Conservation (phyloP, 2,329 filamentous ascomycete genomes). For the Dactylellina haptotyla region DNA sequence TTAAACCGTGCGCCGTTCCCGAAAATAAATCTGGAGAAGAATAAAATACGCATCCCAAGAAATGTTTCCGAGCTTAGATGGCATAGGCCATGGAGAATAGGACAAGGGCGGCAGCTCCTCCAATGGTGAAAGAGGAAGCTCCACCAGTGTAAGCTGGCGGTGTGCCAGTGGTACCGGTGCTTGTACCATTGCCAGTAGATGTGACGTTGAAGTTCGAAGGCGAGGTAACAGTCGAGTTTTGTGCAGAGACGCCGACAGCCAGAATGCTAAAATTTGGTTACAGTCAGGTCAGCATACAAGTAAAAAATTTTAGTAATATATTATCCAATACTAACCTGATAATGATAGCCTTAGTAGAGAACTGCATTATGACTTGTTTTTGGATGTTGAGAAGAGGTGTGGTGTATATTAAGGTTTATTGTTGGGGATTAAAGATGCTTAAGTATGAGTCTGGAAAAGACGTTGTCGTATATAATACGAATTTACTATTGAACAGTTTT, state of each 20-base stretch:
- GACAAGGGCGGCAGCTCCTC: conserved; percentile 9
- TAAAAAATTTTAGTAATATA: neutral
- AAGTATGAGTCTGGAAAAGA: neutral
- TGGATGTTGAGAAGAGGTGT: neutral
- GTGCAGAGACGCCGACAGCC: conserved; percentile 4
- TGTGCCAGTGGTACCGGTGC: neutral
- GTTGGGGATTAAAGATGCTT: neutral
- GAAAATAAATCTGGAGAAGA: neutral
- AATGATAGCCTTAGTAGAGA: conserved; percentile 5
- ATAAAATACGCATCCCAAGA: neutral
- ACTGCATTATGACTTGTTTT: conserved; percentile 17
- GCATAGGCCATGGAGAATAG: conserved; percentile 8
- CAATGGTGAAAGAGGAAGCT: conserved; percentile 4
- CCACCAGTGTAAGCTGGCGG: conserved; percentile 33
- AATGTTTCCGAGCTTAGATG: neutral
- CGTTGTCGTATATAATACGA: neutral
- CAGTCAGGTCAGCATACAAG: neutral
- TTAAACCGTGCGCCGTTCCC: no score
- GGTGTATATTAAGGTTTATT: neutral
- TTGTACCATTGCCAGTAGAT: neutral
- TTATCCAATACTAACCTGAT: neutral
- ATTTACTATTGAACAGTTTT: no score
- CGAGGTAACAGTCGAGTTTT: neutral
- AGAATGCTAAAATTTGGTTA: conserved; percentile 7
- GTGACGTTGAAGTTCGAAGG: neutral